These are phyloP conservation scores for Chytriomyces hyalinus DNA, from an alignment of 192 early-diverging fungal species.

Conservation along the genomic window DNA sequence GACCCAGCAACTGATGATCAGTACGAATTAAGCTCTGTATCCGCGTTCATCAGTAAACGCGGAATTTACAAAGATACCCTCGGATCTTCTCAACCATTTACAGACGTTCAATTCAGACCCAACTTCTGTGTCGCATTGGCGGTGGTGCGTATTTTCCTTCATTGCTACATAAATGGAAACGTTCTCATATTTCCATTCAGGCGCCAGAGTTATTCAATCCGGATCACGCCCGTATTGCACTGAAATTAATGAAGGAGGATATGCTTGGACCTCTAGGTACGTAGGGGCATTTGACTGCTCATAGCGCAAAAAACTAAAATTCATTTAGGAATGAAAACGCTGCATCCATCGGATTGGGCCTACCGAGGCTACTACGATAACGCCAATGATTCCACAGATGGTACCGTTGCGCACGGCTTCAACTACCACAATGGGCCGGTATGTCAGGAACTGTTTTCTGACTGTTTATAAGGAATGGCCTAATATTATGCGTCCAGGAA, in stretches of 20 bases:
- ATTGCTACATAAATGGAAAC: slow-evolving; percentile 3
- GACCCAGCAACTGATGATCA: slow-evolving; percentile 66
- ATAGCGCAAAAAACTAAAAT: too few species aligned
- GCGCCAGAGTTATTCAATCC: slow-evolving; percentile 93
- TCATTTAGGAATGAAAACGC: slow-evolving; percentile 81
- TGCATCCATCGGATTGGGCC: slow-evolving; percentile 92
- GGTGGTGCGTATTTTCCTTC: slow-evolving; percentile 51
- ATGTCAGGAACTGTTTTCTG: slow-evolving; percentile 31
- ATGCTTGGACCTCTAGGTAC: slow-evolving; percentile 78
- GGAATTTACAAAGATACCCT: slow-evolving; percentile 95
- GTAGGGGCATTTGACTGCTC: not conserved
- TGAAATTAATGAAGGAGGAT: slow-evolving; percentile 70
- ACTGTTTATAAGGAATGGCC: not conserved
- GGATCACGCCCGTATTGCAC: slow-evolving; percentile 71
- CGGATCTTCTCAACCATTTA: slow-evolving; percentile 71
- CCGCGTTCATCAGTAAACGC: slow-evolving; percentile 77
- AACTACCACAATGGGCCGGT: slow-evolving; percentile 96
- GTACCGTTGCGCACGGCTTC: slow-evolving; percentile 89
- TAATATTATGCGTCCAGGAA: slow-evolving; percentile 57
- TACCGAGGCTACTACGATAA: slow-evolving; percentile 96
- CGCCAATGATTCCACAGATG: slow-evolving; percentile 82
- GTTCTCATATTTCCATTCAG: slow-evolving; percentile 32
- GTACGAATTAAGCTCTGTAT: slow-evolving; percentile 57
- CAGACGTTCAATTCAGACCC: slow-evolving; percentile 92
- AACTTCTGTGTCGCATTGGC: slow-evolving; percentile 92